Conservation (phyloP, 176 grass and related monocot genomes). For the Avena insularis region DNA sequence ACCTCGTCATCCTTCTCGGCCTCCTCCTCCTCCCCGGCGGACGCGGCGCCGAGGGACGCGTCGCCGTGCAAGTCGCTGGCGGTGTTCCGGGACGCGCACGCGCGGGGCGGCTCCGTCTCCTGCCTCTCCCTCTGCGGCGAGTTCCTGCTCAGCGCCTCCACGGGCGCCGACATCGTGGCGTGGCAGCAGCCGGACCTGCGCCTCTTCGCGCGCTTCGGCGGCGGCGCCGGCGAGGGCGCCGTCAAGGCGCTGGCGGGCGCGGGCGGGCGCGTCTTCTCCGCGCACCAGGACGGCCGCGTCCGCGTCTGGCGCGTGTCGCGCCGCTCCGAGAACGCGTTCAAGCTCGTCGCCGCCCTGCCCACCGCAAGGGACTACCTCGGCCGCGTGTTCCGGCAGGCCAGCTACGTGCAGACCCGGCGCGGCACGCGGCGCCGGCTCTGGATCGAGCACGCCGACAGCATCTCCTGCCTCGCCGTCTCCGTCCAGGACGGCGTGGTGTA, state of each 20-base stretch:
- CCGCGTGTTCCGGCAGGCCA: conserved; percentile 65
- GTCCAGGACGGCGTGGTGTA: conserved; percentile 73
- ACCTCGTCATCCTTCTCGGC: background rate
- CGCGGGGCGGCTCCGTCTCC: conserved; percentile 52
- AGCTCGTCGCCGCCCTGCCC: conserved; percentile 75
- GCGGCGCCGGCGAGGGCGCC: conserved; percentile 60
- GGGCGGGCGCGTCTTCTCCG: conserved; percentile 80
- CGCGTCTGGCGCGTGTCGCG: conserved; percentile 84
- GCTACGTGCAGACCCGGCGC: conserved; percentile 73
- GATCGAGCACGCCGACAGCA: conserved; percentile 98
- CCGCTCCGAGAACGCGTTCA: conserved; percentile 78
- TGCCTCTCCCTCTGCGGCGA: conserved; percentile 88
- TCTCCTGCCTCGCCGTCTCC: conserved; percentile 91
- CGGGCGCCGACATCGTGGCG: conserved; percentile 75
- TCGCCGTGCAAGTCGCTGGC: conserved; percentile 63
- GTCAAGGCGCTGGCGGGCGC: conserved; percentile 84
- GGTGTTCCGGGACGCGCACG: conserved; percentile 60
- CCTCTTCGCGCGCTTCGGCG: conserved; percentile 70
- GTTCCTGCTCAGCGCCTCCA: conserved; percentile 88
- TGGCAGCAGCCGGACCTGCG: conserved; percentile 94
- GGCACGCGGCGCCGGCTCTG: conserved; percentile 59
- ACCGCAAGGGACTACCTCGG: conserved; percentile 80
- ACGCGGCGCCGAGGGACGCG: background rate
- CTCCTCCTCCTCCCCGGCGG: background rate
- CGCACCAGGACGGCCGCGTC: conserved; percentile 87